Conservation (phyloP, 345 rosid genomes). For the Anastatica hierochuntica region DNA sequence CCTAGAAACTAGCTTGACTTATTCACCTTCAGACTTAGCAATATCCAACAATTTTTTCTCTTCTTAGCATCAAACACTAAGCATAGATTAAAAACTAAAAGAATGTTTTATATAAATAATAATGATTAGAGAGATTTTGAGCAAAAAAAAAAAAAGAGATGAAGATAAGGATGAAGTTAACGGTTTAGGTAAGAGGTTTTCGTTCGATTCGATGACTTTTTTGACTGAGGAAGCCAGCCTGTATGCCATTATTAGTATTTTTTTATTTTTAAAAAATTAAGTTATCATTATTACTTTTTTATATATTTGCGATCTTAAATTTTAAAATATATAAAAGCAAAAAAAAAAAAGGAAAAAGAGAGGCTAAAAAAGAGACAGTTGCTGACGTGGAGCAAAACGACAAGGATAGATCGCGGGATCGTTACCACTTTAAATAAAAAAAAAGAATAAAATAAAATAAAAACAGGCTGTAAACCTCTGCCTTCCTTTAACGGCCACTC, state of each 20-base stretch:
- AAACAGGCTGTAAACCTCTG: conserved; percentile 61
- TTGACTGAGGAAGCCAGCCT: conserved; percentile 74
- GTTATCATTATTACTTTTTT: background rate
- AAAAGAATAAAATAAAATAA: background rate
- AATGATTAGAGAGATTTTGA: background rate
- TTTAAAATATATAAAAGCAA: background rate
- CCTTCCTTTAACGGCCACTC: conserved; percentile 42
- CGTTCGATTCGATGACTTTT: conserved; percentile 32
- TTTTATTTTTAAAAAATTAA: no score
- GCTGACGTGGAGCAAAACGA: conserved; percentile 65
- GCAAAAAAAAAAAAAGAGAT: background rate
- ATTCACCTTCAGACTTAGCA: no score
- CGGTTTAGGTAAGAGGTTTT: conserved; percentile 39
- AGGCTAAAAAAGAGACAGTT: conserved; percentile 26
- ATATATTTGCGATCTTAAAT: conserved; percentile 4
- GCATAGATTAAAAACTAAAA: background rate
- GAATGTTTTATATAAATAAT: conserved; percentile 7
- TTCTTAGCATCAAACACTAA: no score
- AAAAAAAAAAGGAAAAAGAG: background rate
- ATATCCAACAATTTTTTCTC: no score
- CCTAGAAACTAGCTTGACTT: no score
- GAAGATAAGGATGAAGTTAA: conserved; percentile 48
- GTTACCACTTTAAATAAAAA: conserved; percentile 30
- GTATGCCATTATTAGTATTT: conserved; percentile 37
- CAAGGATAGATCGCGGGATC: conserved; percentile 50